Evolutionary conservation across 1,139 yeast genomes (phyloP).

Genomic region (Diutina rugosa): DNA sequence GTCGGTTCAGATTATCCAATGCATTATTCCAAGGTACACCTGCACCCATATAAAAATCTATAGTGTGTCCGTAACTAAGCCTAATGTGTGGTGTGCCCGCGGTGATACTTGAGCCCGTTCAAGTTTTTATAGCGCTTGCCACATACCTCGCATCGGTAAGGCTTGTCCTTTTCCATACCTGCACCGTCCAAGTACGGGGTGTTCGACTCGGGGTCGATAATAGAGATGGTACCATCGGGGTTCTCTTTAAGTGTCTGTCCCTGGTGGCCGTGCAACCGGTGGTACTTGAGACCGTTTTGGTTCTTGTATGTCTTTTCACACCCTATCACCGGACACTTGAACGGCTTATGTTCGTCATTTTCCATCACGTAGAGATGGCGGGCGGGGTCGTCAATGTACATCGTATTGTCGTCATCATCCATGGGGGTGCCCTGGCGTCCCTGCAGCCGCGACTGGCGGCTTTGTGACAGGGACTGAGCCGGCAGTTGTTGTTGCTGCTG

Average conservation of each 20-base stretch:
- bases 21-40: neutral
- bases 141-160: constrained; percentile 95
- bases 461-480: constrained; percentile 7
- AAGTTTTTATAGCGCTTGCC: constrained; percentile 93
- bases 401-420: constrained; percentile 34
- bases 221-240: constrained; percentile 85
- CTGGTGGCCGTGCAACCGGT: constrained; percentile 93
- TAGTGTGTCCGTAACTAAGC: neutral
- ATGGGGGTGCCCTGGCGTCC: constrained; percentile 6
- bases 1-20: neutral
- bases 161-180: constrained; percentile 94
- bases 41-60: neutral
- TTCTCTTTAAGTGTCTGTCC: constrained; percentile 85
- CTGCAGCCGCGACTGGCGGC: constrained; percentile 4
- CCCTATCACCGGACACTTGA: constrained; percentile 95
- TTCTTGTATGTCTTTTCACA: constrained; percentile 96
- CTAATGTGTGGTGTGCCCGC: constrained; percentile 93
- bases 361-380: constrained; percentile 87
- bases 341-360: constrained; percentile 87
- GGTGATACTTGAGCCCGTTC: constrained; percentile 91
- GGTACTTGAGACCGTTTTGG: constrained; percentile 94
- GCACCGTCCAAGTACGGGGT: constrained; percentile 87
- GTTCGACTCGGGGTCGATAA: constrained; percentile 86
- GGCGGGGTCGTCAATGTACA: constrained; percentile 85
- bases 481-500: constrained; percentile 7